These are phyloP conservation scores for Aspergillus sp. DNA, from an alignment of 2,329 filamentous ascomycete genomes.

Conservation along the genomic window DNA sequence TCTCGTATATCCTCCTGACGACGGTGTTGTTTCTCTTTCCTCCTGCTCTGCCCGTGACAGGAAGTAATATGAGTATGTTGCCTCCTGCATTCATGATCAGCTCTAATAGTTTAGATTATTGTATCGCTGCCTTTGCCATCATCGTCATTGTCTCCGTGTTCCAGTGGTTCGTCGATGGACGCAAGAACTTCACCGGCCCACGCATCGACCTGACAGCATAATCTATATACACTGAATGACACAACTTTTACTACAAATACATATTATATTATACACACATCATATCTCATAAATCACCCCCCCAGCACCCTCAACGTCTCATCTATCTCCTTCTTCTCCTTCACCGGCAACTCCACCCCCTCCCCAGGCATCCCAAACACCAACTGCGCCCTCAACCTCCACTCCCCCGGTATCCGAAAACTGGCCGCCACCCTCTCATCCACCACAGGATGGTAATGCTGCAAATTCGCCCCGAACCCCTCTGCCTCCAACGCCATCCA, in stretches of 20 bases:
- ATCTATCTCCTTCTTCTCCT: background rate
- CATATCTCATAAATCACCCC: no score
- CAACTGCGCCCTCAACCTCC: no score
- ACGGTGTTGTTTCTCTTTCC: constrained; percentile 72
- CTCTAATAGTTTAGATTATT: constrained; percentile 25
- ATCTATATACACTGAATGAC: background rate
- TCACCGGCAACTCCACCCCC: no score
- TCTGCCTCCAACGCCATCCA: no score
- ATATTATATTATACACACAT: background rate
- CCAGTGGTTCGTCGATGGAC: constrained; percentile 57
- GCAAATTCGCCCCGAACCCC: no score
- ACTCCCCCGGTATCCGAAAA: no score
- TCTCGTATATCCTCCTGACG: constrained; percentile 62
- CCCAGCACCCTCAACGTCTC: background rate
- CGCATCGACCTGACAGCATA: background rate
- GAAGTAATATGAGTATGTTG: constrained; percentile 61
- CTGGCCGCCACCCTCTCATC: no score
- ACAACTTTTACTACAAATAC: background rate
- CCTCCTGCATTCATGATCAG: background rate
- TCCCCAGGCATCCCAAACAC: no score
- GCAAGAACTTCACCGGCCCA: constrained; percentile 56
- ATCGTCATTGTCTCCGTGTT: constrained; percentile 53
- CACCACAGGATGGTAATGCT: no score
- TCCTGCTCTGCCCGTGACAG: constrained; percentile 58
- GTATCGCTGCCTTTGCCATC: constrained; percentile 51